Evolutionary conservation across 1,284 basidiomycete species (phyloP), one percentile per base, ranked within the genome.

Genomic region (Boletellus dicymbophilus): DNA sequence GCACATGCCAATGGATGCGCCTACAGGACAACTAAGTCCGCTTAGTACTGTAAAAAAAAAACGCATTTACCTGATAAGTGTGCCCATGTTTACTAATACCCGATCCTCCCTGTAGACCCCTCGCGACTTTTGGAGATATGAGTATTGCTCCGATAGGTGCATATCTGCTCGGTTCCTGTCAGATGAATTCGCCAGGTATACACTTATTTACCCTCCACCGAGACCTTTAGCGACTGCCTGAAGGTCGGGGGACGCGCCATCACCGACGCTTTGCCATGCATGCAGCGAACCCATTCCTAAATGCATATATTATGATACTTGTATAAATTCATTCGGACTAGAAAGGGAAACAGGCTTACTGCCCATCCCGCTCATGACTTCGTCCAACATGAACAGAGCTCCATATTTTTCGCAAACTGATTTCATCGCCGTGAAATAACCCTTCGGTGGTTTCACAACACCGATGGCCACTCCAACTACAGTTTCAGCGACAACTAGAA

Each of bases 351-450:
- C 30, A 16, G 22, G 72, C 84, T 71, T 67, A 82, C 90, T 82
- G 37, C 90, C 91, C 85, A 93, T 91, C 27, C 91, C 91, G 60
- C 85, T 85, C 93, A 88, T 88, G 53, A 88, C 81, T 70, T 95
- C 92, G 62, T 95, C 92, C 37, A 93, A 77, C 39, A 93, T 89
- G 65, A 94, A 85, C n/a, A 95, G 69, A 1, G 88, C 89, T 6
- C 88, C 92, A 57, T 93, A 88, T 62, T 89, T 90, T 46, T 91
- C 81, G 60, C 92, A 93, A n/a, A 95, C 88, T 8, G 81, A 81
- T 61, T 90, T 90, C 81, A 94, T 90, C 5, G 88, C 88, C 65
- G 81, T 81, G 61, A 91, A 87, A 61, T 92, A 91, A 3, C 88
- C 90, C 58, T 85, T 87, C 2, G 89, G 90, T 10, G 90, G 82